A percentile compares a stretch with the other conserved stretches of the same genome.
phyloP scores from a whole-genome alignment of 2,329 filamentous ascomycete genomes.

The Keithomyces neogunnii region DNA sequence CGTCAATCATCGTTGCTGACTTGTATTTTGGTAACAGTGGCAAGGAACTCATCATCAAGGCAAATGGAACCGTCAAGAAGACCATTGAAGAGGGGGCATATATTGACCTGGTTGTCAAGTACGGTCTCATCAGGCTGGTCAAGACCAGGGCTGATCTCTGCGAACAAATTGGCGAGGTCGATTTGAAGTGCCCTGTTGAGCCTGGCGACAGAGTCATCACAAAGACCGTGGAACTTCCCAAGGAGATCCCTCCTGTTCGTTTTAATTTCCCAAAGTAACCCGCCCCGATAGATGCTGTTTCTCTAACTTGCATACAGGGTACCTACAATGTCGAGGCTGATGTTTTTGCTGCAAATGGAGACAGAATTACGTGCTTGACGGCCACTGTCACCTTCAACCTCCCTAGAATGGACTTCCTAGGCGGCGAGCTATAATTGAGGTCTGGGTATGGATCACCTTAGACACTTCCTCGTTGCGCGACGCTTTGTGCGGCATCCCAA shows the following conservation, averaged over 20 bases:
- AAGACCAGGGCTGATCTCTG: conserved; percentile 76
- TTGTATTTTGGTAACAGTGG: conserved; percentile 49
- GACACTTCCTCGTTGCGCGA: neutral
- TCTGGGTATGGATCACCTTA: neutral
- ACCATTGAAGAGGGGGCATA: conserved; percentile 70
- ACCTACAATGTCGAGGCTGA: conserved; percentile 86
- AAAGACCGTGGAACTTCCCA: conserved; percentile 79
- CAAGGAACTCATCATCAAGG: conserved; percentile 66
- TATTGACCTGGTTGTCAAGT: conserved; percentile 80
- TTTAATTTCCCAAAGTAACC: neutral
- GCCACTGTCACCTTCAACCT: conserved; percentile 58
- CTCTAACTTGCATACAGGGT: conserved; percentile 45
- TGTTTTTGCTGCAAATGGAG: conserved; percentile 64
- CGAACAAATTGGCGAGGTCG: conserved; percentile 80
- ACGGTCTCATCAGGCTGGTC: conserved; percentile 84
- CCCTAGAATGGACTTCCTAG: conserved; percentile 28
- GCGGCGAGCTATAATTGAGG: conserved; percentile 30
- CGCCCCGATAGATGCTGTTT: neutral
- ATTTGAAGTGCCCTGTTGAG: conserved; percentile 81
- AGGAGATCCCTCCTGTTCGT: conserved; percentile 80
- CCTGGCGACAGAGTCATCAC: conserved; percentile 64
- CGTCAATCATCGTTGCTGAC: conserved; percentile 3
- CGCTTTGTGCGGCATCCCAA: neutral
- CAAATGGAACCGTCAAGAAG: conserved; percentile 65
- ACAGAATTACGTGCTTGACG: conserved; percentile 79